Evolutionary conservation across 129 eudicot species (phyloP).

Genomic region (Solidago caesia): DNA sequence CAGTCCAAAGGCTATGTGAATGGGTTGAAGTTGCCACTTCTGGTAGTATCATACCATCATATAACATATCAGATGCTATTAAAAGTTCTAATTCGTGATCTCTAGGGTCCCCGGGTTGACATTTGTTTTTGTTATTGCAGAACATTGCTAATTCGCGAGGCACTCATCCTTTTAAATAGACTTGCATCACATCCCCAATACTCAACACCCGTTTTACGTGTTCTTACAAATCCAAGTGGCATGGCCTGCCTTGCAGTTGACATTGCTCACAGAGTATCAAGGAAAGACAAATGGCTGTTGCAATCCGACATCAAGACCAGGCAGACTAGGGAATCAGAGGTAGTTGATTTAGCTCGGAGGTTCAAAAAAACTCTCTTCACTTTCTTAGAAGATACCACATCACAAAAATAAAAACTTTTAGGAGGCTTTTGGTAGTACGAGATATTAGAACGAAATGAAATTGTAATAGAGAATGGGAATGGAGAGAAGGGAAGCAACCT

Average conservation of each 20-base stretch:
- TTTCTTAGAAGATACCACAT: slow-evolving; percentile 52
- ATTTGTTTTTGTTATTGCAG: slow-evolving; percentile 37
- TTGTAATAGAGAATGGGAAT: background rate
- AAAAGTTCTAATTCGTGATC: background rate
- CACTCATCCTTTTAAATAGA: slow-evolving; percentile 68
- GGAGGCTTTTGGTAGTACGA: background rate
- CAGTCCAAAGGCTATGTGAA: background rate
- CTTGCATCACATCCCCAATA: slow-evolving; percentile 67
- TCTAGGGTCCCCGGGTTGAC: slow-evolving; percentile 7
- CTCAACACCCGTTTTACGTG: slow-evolving; percentile 53
- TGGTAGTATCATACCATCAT: background rate
- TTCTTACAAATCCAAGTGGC: slow-evolving; percentile 63
- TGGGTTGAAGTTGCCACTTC: background rate
- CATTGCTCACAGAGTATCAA: slow-evolving; percentile 59
- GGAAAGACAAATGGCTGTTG: slow-evolving; percentile 38
- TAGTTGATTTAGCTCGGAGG: slow-evolving; percentile 55
- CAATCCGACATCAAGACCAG: slow-evolving; percentile 43
- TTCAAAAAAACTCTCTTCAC: slow-evolving; percentile 62
- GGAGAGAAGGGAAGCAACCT: background rate
- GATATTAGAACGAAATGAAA: background rate
- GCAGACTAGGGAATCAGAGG: slow-evolving; percentile 63
- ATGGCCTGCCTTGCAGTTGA: slow-evolving; percentile 57
- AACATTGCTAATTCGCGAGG: slow-evolving; percentile 78
- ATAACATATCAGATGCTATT: background rate
- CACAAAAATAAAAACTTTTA: slow-evolving; percentile 10